These are phyloP conservation scores for Podila minutissima DNA, from an alignment of 192 early-diverging fungal species.

Conservation along the genomic window DNA sequence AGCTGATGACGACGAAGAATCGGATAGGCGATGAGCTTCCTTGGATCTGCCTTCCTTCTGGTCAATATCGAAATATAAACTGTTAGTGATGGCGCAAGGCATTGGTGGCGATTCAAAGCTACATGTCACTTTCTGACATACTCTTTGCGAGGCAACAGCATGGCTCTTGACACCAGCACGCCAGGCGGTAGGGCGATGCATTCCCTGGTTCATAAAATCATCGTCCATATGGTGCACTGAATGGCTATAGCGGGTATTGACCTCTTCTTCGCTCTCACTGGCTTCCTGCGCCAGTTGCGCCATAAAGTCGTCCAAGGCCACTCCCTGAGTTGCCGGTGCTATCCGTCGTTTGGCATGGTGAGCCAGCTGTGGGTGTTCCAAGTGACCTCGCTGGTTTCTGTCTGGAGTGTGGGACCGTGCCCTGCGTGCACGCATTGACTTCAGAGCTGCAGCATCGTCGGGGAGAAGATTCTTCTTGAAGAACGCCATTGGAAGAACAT, in stretches of 20 bases:
- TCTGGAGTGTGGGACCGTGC: neutral
- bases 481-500: slow-evolving; percentile 26
- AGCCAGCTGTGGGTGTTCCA: slow-evolving; percentile 2
- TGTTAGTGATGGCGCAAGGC: too few species aligned
- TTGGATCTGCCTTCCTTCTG: too few species aligned
- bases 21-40: too few species aligned
- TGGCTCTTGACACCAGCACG: too few species aligned
- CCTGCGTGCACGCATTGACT: slow-evolving; percentile 8
- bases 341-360: slow-evolving; percentile 41
- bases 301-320: slow-evolving; percentile 16
- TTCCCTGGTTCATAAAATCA: neutral
- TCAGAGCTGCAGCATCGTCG: slow-evolving; percentile 14
- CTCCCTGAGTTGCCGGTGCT: slow-evolving; percentile 4
- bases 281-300: slow-evolving; percentile 24
- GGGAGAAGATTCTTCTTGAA: slow-evolving; percentile 21
- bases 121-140: too few species aligned
- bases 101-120: too few species aligned
- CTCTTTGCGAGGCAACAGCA: too few species aligned
- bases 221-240: neutral
- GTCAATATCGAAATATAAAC: too few species aligned
- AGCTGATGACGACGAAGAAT: neutral
- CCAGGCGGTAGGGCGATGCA: too few species aligned
- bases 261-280: slow-evolving; percentile 13
- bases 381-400: neutral
- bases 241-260: neutral